Percentiles rank a stretch among this genome's conserved stretches.
Evolutionary conservation across 202 grass and related monocot genomes (phyloP).

Genomic region (Musa balbisiana): DNA sequence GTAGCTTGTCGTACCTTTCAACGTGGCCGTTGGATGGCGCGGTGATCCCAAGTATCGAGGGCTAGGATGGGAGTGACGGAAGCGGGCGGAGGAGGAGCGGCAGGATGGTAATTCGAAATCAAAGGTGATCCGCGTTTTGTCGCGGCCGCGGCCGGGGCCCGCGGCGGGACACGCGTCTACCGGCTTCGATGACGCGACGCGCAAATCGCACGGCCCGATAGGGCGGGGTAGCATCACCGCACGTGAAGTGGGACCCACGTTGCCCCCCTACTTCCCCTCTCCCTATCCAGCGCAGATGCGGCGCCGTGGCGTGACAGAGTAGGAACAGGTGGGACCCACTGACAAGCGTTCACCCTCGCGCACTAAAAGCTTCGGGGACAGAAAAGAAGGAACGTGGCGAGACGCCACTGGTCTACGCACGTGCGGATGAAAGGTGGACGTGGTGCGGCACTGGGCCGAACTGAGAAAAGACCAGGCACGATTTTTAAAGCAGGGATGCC

Average conservation of each 20-base stretch:
- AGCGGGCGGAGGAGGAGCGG: too few relatives aligned
- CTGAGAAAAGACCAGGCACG: neutral
- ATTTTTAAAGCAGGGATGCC: too few relatives aligned
- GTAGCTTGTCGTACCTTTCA: neutral
- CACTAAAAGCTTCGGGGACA: too few relatives aligned
- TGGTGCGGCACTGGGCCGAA: neutral
- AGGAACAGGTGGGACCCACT: neutral
- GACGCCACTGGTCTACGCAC: neutral
- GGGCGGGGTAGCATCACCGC: neutral
- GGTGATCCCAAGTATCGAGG: constrained; percentile 31
- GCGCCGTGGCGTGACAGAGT: too few relatives aligned
- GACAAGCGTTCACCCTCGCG: too few relatives aligned
- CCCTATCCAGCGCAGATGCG: too few relatives aligned
- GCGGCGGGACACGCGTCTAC: neutral
- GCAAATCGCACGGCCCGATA: neutral
- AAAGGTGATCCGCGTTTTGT: neutral
- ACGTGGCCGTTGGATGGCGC: neutral
- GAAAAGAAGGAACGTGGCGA: neutral
- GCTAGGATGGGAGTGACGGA: neutral
- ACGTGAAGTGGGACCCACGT: neutral
- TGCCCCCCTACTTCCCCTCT: too few relatives aligned
- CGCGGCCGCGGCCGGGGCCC: neutral
- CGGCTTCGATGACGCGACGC: neutral
- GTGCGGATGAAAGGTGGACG: neutral
- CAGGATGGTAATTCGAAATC: neutral